Conservation (phyloP, 202 grass and related monocot species). For the Schoenoplectus triqueter region DNA sequence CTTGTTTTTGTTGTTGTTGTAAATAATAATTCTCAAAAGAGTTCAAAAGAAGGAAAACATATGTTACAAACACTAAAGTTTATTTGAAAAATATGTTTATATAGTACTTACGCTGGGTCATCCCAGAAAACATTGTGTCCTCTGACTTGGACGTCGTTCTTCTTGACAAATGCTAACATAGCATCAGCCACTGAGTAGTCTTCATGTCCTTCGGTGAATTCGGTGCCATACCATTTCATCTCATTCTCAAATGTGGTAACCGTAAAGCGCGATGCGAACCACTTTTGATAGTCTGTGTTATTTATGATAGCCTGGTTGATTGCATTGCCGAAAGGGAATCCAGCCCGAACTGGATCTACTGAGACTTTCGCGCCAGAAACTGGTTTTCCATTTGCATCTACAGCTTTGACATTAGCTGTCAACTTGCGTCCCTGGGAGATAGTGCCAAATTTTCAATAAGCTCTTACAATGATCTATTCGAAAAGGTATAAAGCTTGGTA, state of each 20-base stretch:
- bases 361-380: slow-evolving; percentile 48
- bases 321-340: slow-evolving; percentile 70
- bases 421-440: slow-evolving; percentile 56
- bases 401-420: slow-evolving; percentile 54
- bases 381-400: slow-evolving; percentile 50
- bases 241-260: slow-evolving; percentile 98
- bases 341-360: slow-evolving; percentile 39
- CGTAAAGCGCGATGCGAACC: slow-evolving; percentile 87
- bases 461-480: background rate
- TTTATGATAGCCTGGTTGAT: slow-evolving; percentile 56
- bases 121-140: slow-evolving; percentile 97
- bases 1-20: too few species aligned
- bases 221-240: slow-evolving; percentile 94
- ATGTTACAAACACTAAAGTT: background rate
- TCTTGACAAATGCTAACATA: slow-evolving; percentile 66
- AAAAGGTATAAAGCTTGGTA: background rate
- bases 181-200: slow-evolving; percentile 68
- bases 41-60: background rate
- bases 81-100: slow-evolving; percentile 16
- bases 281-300: slow-evolving; percentile 60
- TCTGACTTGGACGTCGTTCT: slow-evolving; percentile 56
- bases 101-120: slow-evolving; percentile 38
- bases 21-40: background rate
- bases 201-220: slow-evolving; percentile 45
- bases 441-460: background rate